Evolutionary conservation across 371 early-diverging fungal species (phyloP).

Genomic region (Mucor plumbeus): DNA sequence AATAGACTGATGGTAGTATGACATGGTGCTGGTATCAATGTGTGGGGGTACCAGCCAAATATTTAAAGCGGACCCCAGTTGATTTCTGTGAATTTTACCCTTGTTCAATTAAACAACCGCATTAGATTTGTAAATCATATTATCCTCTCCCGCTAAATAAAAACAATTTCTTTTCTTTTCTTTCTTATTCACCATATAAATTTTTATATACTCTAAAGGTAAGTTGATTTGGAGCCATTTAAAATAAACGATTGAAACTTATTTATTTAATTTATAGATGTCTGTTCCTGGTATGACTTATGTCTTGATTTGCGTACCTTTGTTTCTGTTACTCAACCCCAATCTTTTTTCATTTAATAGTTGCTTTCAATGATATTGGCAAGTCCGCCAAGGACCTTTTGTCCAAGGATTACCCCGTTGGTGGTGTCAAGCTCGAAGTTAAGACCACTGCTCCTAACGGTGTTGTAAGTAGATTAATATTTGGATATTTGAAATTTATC

Average conservation of each 20-base stretch:
- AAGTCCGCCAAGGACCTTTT: constrained; percentile 95
- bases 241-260: background rate
- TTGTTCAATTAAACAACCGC: constrained; percentile 4
- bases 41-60: background rate
- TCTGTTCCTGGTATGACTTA: constrained; percentile 32
- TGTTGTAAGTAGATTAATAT: constrained; percentile 70
- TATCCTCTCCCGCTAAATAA: constrained; percentile 8
- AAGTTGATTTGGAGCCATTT: background rate
- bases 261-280: constrained; percentile 18
- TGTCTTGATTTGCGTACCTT: constrained; percentile 1
- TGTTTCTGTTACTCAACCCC: constrained; percentile 6
- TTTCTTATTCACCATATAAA: constrained; percentile 14
- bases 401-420: constrained; percentile 95
- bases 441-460: constrained; percentile 95
- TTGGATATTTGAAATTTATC: background rate
- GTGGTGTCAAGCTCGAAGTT: constrained; percentile 94
- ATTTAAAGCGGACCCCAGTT: constrained; percentile 11
- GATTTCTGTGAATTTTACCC: background rate
- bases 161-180: constrained; percentile 11
- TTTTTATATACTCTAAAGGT: constrained; percentile 15
- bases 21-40: background rate
- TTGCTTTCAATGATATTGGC: constrained; percentile 91
- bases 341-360: constrained; percentile 28
- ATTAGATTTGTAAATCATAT: background rate
- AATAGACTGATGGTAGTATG: background rate